These are phyloP conservation scores for Rhexocercosporidium sp. DNA, from an alignment of 2,329 filamentous ascomycete genomes.

Conservation along the genomic window DNA sequence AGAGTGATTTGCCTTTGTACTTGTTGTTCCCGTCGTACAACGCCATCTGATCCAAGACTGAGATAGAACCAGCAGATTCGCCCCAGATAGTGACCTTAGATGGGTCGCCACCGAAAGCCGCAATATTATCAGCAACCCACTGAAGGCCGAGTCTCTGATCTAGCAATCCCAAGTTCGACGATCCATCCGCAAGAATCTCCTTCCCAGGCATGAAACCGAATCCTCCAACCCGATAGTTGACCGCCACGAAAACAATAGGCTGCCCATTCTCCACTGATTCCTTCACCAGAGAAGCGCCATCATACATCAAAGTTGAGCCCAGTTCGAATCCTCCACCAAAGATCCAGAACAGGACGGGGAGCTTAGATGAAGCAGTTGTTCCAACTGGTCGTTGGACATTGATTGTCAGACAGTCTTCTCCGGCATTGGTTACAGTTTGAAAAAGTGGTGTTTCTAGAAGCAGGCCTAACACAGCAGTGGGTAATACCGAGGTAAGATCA, in stretches of 20 bases:
- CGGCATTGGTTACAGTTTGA: constrained; percentile 56
- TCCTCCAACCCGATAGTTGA: constrained; percentile 77
- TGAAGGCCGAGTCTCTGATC: constrained; percentile 75
- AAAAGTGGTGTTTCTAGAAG: constrained; percentile 61
- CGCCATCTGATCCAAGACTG: constrained; percentile 76
- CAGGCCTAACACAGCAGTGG: constrained; percentile 50
- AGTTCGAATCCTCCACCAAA: constrained; percentile 68
- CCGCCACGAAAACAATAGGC: constrained; percentile 73
- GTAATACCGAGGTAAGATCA: constrained; percentile 44
- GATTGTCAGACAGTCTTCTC: constrained; percentile 68
- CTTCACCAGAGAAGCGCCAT: constrained; percentile 52
- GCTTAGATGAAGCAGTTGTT: constrained; percentile 56
- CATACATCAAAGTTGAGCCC: constrained; percentile 56
- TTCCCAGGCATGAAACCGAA: constrained; percentile 75
- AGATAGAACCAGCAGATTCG: constrained; percentile 70
- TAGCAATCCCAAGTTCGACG: constrained; percentile 71
- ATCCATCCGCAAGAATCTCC: constrained; percentile 69
- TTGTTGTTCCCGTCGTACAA: constrained; percentile 73
- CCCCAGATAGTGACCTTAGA: constrained; percentile 82
- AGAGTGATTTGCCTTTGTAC: constrained; percentile 76
- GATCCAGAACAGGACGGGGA: constrained; percentile 74
- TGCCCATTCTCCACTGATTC: constrained; percentile 55
- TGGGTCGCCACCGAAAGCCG: constrained; percentile 77
- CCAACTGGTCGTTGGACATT: constrained; percentile 63
- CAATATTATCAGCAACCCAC: constrained; percentile 80